Evolutionary conservation across 139 green algal species (phyloP).

Genomic region (Tetradesmus lagerheimii): DNA sequence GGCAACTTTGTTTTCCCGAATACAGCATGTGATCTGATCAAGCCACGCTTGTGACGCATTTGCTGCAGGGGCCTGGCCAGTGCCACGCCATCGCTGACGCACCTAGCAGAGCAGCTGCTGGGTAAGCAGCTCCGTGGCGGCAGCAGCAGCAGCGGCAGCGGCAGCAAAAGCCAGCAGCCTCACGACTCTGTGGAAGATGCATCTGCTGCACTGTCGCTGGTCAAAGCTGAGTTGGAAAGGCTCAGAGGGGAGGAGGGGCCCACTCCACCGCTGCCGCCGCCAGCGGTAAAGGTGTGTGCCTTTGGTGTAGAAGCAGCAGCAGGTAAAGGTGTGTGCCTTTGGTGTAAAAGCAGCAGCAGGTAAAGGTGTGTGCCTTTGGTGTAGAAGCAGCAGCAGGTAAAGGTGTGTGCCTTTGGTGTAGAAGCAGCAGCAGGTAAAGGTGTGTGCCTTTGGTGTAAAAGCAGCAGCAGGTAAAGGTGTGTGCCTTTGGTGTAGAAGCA

Average conservation of each 20-base stretch:
- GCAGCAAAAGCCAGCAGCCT: conserved; percentile 41
- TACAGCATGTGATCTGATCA: too few relatives aligned
- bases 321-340: too few relatives aligned
- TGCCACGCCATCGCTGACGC: conserved; percentile 60
- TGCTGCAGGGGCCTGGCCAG: conserved; percentile 54
- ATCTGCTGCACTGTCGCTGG: conserved; percentile 64
- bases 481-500: too few relatives aligned
- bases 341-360: too few relatives aligned
- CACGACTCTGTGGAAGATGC: conserved; percentile 74
- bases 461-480: too few relatives aligned
- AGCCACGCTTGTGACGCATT: not conserved
- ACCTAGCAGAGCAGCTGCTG: conserved; percentile 61
- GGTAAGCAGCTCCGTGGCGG: conserved; percentile 47
- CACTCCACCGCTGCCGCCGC: conserved; percentile 50
- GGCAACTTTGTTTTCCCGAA: too few relatives aligned
- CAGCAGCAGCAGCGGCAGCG: conserved; percentile 9
- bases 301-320: too few relatives aligned
- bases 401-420: not conserved
- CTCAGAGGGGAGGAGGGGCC: conserved; percentile 19
- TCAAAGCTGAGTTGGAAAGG: conserved; percentile 57
- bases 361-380: too few relatives aligned
- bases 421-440: not conserved
- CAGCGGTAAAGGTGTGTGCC: conserved; percentile 51
- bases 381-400: not conserved
- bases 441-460: too few relatives aligned